A percentile compares a stretch with the other conserved stretches of the same genome.
Evolutionary conservation across 1,284 basidiomycete species (phyloP).

Genomic region (Sanghuangporus baumii): DNA sequence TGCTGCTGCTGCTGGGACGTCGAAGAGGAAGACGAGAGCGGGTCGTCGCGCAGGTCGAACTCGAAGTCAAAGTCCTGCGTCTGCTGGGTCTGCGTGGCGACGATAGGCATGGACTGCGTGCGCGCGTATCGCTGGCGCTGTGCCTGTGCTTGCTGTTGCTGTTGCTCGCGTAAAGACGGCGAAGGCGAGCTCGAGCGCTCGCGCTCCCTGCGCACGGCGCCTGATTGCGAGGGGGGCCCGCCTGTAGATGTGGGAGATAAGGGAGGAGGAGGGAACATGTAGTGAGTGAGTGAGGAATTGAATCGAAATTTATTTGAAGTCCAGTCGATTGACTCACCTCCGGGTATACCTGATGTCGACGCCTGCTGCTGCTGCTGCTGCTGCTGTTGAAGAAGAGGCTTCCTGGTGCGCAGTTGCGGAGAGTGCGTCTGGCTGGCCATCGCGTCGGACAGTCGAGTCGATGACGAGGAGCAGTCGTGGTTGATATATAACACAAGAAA

Average conservation of each 20-base stretch:
- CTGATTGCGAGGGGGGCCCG: not conserved
- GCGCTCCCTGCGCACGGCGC: slow-evolving; percentile 3
- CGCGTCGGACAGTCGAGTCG: too few species aligned
- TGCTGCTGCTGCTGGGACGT: not conserved
- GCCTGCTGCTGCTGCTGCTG: slow-evolving; percentile 5
- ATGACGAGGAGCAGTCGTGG: too few species aligned
- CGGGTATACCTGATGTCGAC: not conserved
- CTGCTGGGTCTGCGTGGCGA: slow-evolving; percentile 32
- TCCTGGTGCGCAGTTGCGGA: slow-evolving; percentile 46
- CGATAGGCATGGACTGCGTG: slow-evolving; percentile 55
- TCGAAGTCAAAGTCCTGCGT: not conserved
- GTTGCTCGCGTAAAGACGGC: slow-evolving; percentile 49
- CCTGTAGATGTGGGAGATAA: not conserved
- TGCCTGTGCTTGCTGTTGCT: not conserved
- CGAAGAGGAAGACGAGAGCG: not conserved
- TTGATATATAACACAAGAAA: too few species aligned
- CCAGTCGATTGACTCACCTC: not conserved
- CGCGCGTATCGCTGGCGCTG: slow-evolving; percentile 48
- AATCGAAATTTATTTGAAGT: too few species aligned
- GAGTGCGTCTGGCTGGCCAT: slow-evolving; percentile 53
- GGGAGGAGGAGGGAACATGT: not conserved
- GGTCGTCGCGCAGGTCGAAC: not conserved
- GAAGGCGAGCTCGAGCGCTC: slow-evolving; percentile 61
- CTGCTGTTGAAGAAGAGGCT: slow-evolving; percentile 16
- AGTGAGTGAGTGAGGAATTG: not conserved